A percentile compares a stretch with the other conserved stretches of the same genome.
These are phyloP conservation scores for Sporothrix pseudoabietina DNA, from an alignment of 2,329 filamentous ascomycete species.

Conservation along the genomic window DNA sequence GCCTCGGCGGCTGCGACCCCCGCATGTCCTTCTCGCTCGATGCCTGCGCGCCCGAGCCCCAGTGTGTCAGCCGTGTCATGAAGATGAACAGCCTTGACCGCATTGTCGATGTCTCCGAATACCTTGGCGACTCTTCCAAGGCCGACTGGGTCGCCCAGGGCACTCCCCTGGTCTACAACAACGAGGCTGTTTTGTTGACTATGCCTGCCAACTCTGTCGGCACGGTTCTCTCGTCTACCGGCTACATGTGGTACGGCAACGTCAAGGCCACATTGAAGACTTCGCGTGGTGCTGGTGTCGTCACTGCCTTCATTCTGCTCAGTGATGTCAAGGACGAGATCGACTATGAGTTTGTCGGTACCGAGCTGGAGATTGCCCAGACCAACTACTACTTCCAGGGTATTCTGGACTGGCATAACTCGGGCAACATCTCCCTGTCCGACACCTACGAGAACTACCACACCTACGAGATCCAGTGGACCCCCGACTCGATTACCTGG, in stretches of 20 bases:
- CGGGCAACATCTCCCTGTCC: constrained; percentile 66
- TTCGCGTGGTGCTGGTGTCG: constrained; percentile 80
- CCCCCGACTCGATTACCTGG: constrained; percentile 83
- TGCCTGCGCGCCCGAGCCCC: constrained; percentile 80
- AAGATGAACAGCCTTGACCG: constrained; percentile 72
- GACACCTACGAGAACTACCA: constrained; percentile 80
- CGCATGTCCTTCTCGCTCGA: constrained; percentile 79
- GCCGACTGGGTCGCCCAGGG: constrained; percentile 91
- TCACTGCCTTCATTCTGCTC: constrained; percentile 96
- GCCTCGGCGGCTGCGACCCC: constrained; percentile 92
- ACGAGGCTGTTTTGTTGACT: constrained; percentile 72
- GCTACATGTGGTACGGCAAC: constrained; percentile 97
- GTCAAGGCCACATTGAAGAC: constrained; percentile 84
- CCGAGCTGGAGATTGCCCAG: constrained; percentile 74
- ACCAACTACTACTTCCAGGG: constrained; percentile 98
- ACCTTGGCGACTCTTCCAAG: constrained; percentile 78
- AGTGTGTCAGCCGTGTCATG: constrained; percentile 75
- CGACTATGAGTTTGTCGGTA: constrained; percentile 92
- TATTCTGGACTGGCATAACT: constrained; percentile 79
- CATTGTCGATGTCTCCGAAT: constrained; percentile 72
- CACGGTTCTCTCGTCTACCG: constrained; percentile 78
- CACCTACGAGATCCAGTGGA: constrained; percentile 93
- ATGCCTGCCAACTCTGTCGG: constrained; percentile 86
- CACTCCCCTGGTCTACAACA: constrained; percentile 66
- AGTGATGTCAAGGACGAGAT: constrained; percentile 98